Conservation (phyloP, 2,329 filamentous ascomycete genomes). For the Curvularia spicifera region DNA sequence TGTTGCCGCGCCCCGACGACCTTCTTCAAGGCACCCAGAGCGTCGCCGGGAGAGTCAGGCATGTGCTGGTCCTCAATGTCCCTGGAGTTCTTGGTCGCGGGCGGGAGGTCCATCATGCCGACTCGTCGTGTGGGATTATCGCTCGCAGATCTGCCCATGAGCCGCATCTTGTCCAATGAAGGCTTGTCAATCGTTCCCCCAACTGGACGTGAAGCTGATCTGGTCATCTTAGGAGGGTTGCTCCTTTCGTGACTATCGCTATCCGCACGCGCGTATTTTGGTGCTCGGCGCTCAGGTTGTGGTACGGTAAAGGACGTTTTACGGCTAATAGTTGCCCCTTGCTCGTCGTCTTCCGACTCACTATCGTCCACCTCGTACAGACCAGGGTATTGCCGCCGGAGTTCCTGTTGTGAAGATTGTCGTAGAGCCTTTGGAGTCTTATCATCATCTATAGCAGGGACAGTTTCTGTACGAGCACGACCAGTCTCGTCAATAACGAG, state of each 20-base stretch:
- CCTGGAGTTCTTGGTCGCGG: constrained; percentile 29
- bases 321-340: constrained; percentile 40
- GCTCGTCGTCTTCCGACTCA: constrained; percentile 47
- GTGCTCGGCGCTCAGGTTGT: constrained; percentile 39
- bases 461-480: constrained; percentile 56
- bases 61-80: constrained; percentile 32
- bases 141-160: constrained; percentile 25
- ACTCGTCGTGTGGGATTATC: constrained; percentile 38
- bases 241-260: constrained; percentile 37
- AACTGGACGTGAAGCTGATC: constrained; percentile 42
- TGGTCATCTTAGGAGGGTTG: constrained; percentile 43
- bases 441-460: constrained; percentile 45
- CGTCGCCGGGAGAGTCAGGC: constrained; percentile 48
- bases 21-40: constrained; percentile 51
- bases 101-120: constrained; percentile 45
- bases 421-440: constrained; percentile 37
- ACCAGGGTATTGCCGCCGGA: constrained; percentile 52
- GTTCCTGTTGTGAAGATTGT: constrained; percentile 34
- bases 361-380: constrained; percentile 53
- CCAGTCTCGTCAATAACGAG: constrained; percentile 58
- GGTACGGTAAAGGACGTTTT: constrained; percentile 47
- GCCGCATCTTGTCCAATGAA: constrained; percentile 40
- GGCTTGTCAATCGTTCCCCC: constrained; percentile 42
- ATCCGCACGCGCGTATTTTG: constrained; percentile 47
- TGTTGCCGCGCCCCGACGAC: constrained; percentile 48